These are phyloP conservation scores for Prototheca wickerhamii DNA, from an alignment of 163 green algal genomes.

Conservation along the genomic window DNA sequence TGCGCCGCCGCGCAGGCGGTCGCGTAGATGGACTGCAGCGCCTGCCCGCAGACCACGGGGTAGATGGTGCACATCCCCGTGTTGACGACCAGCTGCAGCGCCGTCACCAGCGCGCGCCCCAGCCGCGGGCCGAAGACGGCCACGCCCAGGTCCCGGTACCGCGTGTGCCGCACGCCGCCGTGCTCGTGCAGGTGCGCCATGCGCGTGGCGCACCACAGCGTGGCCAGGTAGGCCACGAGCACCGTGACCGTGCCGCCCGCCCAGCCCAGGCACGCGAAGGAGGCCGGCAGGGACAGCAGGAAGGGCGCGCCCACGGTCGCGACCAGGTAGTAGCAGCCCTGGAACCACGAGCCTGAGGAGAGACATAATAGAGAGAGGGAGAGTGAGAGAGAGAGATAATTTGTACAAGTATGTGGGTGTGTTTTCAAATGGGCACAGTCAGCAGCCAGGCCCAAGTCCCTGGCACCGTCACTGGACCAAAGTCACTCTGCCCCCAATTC, in stretches of 20 bases:
- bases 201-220: conserved; percentile 9
- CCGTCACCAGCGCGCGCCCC: neutral
- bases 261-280: conserved; percentile 18
- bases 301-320: conserved; percentile 8
- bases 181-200: conserved; percentile 10
- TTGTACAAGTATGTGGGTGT: neutral
- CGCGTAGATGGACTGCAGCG: conserved; percentile 7
- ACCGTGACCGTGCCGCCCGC: conserved; percentile 5
- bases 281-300: conserved; percentile 15
- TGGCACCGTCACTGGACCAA: too few relatives aligned
- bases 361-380: neutral
- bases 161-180: conserved; percentile 11
- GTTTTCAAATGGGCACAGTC: too few relatives aligned
- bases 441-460: too few relatives aligned
- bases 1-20: neutral
- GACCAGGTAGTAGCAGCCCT: conserved; percentile 14
- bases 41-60: conserved; percentile 15
- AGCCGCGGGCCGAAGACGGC: conserved; percentile 7
- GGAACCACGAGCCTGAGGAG: conserved; percentile 6
- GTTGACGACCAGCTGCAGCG: conserved; percentile 16
- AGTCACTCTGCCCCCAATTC: too few relatives aligned
- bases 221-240: conserved; percentile 4
- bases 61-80: conserved; percentile 14
- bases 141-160: conserved; percentile 9
- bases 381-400: neutral